These are phyloP conservation scores for Zasmidium citrigriseum DNA, from an alignment of 2,329 filamentous ascomycete genomes.

Conservation along the genomic window DNA sequence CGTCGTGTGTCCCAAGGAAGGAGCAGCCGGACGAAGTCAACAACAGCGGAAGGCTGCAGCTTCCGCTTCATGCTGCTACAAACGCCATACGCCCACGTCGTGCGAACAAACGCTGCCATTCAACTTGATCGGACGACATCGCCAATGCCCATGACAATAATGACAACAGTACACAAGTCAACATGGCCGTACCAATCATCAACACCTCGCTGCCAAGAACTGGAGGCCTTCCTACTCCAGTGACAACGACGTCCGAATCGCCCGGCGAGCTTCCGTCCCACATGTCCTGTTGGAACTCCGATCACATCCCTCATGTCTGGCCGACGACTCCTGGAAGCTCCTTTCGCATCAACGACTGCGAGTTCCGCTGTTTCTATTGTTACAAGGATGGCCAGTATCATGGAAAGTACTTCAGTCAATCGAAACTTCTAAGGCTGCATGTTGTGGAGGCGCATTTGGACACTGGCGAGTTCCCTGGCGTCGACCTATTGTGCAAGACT, in stretches of 20 bases:
- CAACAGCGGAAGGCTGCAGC: neutral
- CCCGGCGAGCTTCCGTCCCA: neutral
- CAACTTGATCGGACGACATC: no score
- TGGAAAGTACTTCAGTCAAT: neutral
- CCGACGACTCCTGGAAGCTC: neutral
- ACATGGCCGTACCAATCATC: neutral
- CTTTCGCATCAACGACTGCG: neutral
- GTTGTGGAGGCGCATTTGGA: neutral
- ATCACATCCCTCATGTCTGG: neutral
- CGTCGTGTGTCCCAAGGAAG: no score
- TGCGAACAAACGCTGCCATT: slow-evolving; percentile 1
- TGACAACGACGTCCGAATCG: neutral
- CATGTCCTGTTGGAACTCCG: no score
- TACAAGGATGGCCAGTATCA: neutral
- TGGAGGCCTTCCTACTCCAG: neutral
- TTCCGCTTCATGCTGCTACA: neutral
- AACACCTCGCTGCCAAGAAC: neutral
- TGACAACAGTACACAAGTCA: no score
- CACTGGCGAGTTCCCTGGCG: neutral
- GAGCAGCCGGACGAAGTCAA: no score
- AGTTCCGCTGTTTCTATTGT: neutral
- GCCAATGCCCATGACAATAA: no score
- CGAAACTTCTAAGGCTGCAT: neutral
- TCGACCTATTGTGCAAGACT: neutral
- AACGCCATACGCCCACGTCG: neutral